These are phyloP conservation scores for Fusarium musae DNA, from an alignment of 2,329 filamentous ascomycete species.

Conservation along the genomic window DNA sequence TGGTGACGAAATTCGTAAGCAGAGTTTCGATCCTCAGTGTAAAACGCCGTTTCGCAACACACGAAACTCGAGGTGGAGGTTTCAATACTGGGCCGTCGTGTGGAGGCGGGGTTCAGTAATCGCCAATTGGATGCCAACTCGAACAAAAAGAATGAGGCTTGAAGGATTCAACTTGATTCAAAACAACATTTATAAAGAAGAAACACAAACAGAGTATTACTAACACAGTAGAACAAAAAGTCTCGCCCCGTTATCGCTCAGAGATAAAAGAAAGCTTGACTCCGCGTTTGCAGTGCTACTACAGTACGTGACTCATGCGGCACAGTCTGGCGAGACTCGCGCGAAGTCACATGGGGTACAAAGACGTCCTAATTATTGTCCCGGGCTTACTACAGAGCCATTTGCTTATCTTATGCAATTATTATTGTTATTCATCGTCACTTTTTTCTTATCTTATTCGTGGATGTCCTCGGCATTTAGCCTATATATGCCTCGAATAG, in stretches of 20 bases:
- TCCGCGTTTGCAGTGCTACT: slow-evolving; percentile 17
- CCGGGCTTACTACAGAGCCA: slow-evolving; percentile 16
- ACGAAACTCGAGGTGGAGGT: slow-evolving; percentile 9
- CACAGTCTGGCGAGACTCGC: slow-evolving; percentile 41
- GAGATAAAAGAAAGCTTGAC: neutral
- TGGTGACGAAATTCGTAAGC: neutral
- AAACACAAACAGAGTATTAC: neutral
- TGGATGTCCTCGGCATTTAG: neutral
- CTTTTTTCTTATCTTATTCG: neutral
- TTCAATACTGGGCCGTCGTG: neutral
- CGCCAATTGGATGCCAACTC: slow-evolving; percentile 11
- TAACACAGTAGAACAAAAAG: neutral
- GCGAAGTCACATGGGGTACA: slow-evolving; percentile 46
- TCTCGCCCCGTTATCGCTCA: slow-evolving; percentile 28
- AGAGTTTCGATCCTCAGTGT: neutral
- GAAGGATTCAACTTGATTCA: neutral
- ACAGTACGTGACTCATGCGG: slow-evolving; percentile 43
- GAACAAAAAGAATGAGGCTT: slow-evolving; percentile 5
- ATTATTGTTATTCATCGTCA: neutral
- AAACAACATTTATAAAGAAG: slow-evolving; percentile 6
- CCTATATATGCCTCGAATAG: neutral
- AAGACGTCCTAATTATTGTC: slow-evolving; percentile 3
- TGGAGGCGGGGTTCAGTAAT: slow-evolving; percentile 19
- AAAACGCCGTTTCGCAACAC: neutral
- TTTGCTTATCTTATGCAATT: neutral